Percentiles rank a stretch among this genome's conserved stretches.
Conservation (phyloP, 345 rosid genomes). For the Adansonia digitata region DNA sequence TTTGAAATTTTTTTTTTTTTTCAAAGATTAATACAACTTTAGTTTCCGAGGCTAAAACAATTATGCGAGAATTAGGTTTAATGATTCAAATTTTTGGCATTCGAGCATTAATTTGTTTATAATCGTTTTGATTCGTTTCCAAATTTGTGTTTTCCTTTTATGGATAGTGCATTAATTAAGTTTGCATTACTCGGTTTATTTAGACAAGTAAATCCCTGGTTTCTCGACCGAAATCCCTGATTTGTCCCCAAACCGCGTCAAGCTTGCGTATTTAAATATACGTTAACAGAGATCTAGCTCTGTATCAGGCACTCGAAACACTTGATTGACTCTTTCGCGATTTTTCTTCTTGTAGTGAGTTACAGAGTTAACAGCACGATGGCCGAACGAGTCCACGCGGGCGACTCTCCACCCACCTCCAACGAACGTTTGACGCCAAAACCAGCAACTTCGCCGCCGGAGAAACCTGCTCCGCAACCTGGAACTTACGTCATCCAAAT, state of each 20-base stretch:
- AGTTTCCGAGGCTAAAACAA: not conserved
- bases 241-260: not conserved
- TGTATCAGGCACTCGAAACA: not conserved
- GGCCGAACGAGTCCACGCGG: slow-evolving; percentile 41
- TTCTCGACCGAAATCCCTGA: not conserved
- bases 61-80: too few relatives aligned
- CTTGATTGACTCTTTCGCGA: not conserved
- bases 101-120: too few relatives aligned
- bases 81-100: too few relatives aligned
- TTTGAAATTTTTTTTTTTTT: too few relatives aligned
- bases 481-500: slow-evolving; percentile 77
- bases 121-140: too few relatives aligned
- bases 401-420: slow-evolving; percentile 7
- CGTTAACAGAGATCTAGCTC: not conserved
- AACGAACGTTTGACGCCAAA: not conserved
- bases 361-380: slow-evolving; percentile 8
- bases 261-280: not conserved
- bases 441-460: slow-evolving; percentile 15
- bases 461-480: slow-evolving; percentile 41
- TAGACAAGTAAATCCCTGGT: not conserved
- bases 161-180: not conserved
- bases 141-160: not conserved
- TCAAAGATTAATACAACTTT: not conserved
- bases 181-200: not conserved
- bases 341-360: not conserved